Evolutionary conservation across 306 rosid species (phyloP), one percentile per base, ranked within the genome.

Genomic region (Trichosanthes cucumerina): DNA sequence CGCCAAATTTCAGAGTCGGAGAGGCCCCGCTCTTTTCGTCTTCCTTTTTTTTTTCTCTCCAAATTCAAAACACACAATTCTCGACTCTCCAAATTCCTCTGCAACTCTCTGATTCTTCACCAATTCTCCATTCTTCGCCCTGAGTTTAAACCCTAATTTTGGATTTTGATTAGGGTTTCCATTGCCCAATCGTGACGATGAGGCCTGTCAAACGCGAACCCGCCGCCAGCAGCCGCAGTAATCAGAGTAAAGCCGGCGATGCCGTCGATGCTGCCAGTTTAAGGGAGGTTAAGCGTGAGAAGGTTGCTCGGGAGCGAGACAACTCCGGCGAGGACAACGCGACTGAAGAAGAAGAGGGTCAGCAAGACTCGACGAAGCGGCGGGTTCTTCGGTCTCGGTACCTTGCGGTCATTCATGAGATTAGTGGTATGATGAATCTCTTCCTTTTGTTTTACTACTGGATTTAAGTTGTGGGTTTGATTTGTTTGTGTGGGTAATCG

Each of bases 321-420:
- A 81, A 65, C 3, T 36, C 84, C 44, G 75, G 53, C 3, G 78
- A 64, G 33, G 65, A 70, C 15, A 82, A 84, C 47, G 58, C 82
- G 14, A 19, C 64, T 54, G 80, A 53, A 43, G 79, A n/a, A 14
- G 80, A 58, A 43, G 79, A 18, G 28, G 80, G 66, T 66, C 80
- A 71, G 9, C 86, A 86, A 24, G 85, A 84, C 18, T 74, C 86
- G n/a, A 75, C 78, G 26, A 82, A 86, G 57, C 90, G 96, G 54
- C 83, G 98, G 44, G 43, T 85, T 2, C 90, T 91, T 18, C 96
- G 98, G 59, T 89, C 94, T 26, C 83, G 79, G 66, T 91, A 90
- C 74, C 85, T 83, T 24, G 81, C 84, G 8, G 87, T 93, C 58
- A 81, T 85, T 54, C 82, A 82, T 60, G 82, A 88, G 73, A 93